Evolutionary conservation across 768 basidiomycete genomes (phyloP), one percentile per base, ranked within the genome.

Genomic region (Neoboletus subvelutipes): DNA sequence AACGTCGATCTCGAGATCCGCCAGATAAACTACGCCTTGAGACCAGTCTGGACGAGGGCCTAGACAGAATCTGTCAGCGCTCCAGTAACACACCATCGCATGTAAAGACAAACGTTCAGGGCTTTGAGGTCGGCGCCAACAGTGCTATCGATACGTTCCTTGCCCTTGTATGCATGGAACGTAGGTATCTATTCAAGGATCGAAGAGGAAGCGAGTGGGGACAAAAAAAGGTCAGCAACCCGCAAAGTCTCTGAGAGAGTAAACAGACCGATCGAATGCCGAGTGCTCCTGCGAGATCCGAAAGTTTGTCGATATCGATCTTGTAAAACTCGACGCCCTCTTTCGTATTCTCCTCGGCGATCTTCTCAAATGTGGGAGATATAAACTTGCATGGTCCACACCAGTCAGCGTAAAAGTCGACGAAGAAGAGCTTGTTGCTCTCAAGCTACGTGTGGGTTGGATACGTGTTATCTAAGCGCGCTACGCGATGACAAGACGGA

Each of bases 251-350:
- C 11, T 29, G 1, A 18, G 40, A 31, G 3, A 45, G 28, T 20
- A 31, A 4, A 65, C 85, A 33, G 57, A 88, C 87, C 28, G 83
- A 80, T 62, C 76, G 73, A 51, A 89, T 73, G 24, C 76, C 76
- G 48, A 80, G 80, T 66, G 81, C 82, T 52, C 78, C 65, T 0
- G 81, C 59, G 50, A 88, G 78, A 0, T 78, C 76, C 0, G 59
- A 37, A 46, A 79, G 77, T 6, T 73, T 72, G 63, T 92, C 89
- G 24, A 88, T 80, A 60, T 92, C 83, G 57, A 90, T 80, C 70
- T 88, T 91, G 78, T 83, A 86, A 74, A 88, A 91, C 18, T 75
- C 75, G 57, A 85, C 39, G 9, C 60, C 67, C 1, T 64, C 52
- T 41, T 55, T 58, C 4, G 65, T 56, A 0, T 50, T 45, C 13